Evolutionary conservation across 2,329 filamentous ascomycete genomes (phyloP).

Genomic region (Aspergillus quadricinctus): DNA sequence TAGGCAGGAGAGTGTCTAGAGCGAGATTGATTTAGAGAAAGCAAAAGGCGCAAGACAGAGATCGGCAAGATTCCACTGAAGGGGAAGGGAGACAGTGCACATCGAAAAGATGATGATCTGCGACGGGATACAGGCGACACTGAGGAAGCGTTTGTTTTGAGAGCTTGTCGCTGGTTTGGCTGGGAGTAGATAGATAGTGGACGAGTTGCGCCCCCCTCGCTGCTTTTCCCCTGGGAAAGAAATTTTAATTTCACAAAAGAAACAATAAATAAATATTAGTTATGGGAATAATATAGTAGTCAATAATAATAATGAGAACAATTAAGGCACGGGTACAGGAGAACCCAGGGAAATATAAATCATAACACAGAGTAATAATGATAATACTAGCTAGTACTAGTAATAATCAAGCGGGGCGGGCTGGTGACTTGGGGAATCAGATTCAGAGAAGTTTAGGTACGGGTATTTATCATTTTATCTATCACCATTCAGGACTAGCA

Average conservation of each 20-base stretch:
- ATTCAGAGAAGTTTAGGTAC: background rate
- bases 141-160: background rate
- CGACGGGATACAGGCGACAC: constrained; percentile 3
- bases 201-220: background rate
- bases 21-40: background rate
- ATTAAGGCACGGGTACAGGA: background rate
- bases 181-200: background rate
- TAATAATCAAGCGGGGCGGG: background rate
- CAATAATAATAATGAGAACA: background rate
- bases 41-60: background rate
- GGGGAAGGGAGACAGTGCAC: constrained; percentile 5
- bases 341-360: background rate
- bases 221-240: background rate
- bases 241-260: background rate
- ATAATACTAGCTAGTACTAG: background rate
- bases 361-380: background rate
- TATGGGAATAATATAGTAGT: background rate
- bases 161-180: background rate
- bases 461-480: background rate
- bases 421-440: background rate
- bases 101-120: constrained; percentile 20
- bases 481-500: background rate
- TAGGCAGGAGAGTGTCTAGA: background rate
- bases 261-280: background rate
- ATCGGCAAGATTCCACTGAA: background rate